phyloP scores from a whole-genome alignment of 2,329 filamentous ascomycete genomes.

The Clarireedia hainanense region DNA sequence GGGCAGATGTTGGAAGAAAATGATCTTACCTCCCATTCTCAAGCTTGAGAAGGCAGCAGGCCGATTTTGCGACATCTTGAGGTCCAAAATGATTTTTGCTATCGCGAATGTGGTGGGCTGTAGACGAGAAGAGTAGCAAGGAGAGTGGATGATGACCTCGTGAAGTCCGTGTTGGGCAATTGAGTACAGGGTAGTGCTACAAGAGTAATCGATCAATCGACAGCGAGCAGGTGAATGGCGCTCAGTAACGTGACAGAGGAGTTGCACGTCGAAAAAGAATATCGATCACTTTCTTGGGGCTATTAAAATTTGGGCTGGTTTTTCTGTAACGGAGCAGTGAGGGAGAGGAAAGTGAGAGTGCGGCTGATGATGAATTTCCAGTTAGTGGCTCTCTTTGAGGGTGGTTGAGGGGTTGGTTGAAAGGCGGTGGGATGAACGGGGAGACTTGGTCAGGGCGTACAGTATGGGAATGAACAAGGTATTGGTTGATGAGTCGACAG shows the following conservation, averaged over 20 bases:
- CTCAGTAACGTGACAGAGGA: constrained; percentile 22
- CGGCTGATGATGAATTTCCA: constrained; percentile 11
- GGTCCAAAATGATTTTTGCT: constrained; percentile 26
- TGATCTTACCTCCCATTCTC: constrained; percentile 85
- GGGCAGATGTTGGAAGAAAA: constrained; percentile 2
- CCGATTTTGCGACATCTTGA: constrained; percentile 78
- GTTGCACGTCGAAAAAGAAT: constrained; percentile 14
- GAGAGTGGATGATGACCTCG: constrained; percentile 32
- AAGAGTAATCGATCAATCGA: constrained; percentile 17
- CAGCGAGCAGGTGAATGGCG: constrained; percentile 13
- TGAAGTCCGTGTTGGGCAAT: constrained; percentile 49
- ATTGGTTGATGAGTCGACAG: background rate
- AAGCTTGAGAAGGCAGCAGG: constrained; percentile 80
- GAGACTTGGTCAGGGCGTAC: constrained; percentile 8
- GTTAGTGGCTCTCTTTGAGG: constrained; percentile 7
- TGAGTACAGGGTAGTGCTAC: constrained; percentile 20
- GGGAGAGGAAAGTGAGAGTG: constrained; percentile 8
- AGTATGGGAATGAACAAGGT: background rate
- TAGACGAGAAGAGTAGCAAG: constrained; percentile 38
- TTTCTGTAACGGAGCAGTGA: constrained; percentile 1
- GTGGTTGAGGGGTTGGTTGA: constrained; percentile 9
- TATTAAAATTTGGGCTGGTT: background rate
- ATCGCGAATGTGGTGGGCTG: constrained; percentile 35
- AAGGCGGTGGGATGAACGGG: constrained; percentile 6
- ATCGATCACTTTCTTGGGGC: constrained; percentile 9